These are phyloP conservation scores for Bipolaris victoriae DNA, from an alignment of 2,329 filamentous ascomycete genomes.

Conservation along the genomic window DNA sequence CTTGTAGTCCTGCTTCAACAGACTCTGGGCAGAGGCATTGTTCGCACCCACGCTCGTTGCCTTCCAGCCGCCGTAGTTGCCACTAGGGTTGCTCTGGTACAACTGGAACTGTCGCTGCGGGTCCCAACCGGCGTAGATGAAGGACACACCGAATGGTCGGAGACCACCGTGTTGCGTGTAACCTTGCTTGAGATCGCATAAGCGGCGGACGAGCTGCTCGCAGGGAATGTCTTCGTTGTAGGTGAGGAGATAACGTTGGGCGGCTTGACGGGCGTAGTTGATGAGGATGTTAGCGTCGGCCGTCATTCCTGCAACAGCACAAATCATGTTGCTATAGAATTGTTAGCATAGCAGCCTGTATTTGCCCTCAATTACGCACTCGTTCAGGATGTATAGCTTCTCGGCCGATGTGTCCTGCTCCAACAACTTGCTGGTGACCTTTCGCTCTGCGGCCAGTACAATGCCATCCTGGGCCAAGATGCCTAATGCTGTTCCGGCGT, in stretches of 20 bases:
- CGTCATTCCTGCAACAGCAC: constrained; percentile 97
- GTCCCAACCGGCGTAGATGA: constrained; percentile 99
- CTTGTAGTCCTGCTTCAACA: constrained; percentile 99
- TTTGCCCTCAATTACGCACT: constrained; percentile 64
- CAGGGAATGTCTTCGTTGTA: constrained; percentile 99
- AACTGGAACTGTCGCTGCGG: constrained; percentile 96
- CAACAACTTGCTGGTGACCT: constrained; percentile 98
- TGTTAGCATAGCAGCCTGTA: constrained; percentile 10
- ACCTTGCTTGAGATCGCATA: constrained; percentile 98
- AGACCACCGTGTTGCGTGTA: constrained; percentile 99
- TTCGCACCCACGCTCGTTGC: constrained; percentile 97
- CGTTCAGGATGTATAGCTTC: constrained; percentile 99
- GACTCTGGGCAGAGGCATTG: constrained; percentile 94
- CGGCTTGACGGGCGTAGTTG: constrained; percentile 97
- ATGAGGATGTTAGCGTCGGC: constrained; percentile 99
- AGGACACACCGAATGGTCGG: constrained; percentile 95
- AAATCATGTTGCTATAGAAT: constrained; percentile 91
- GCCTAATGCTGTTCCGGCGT: constrained; percentile 94
- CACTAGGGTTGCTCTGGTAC: constrained; percentile 97
- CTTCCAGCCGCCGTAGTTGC: constrained; percentile 99
- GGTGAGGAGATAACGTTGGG: constrained; percentile 95
- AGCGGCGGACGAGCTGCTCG: constrained; percentile 93
- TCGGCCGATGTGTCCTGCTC: constrained; percentile 99
- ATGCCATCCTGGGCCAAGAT: constrained; percentile 98
- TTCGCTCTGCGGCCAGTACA: constrained; percentile 95